Evolutionary conservation across 2,329 filamentous ascomycete genomes (phyloP).

Genomic region (Pseudopithomyces chartarum): DNA sequence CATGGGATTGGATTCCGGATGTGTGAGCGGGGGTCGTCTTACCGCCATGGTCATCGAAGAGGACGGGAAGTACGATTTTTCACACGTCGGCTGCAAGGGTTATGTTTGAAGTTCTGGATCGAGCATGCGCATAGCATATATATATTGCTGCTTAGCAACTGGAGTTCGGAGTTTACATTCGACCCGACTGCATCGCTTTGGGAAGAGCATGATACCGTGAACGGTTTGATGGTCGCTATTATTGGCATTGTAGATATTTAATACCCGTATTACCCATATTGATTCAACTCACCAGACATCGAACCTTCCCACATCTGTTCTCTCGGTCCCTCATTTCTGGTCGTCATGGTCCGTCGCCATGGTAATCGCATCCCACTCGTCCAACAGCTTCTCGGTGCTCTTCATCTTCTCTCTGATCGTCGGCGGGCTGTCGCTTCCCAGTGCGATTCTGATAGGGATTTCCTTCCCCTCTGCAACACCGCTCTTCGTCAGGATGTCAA

Average conservation of each 20-base stretch:
- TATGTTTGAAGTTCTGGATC: neutral
- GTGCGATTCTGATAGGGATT: slow-evolving; percentile 59
- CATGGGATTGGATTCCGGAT: slow-evolving; percentile 85
- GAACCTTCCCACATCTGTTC: too few species aligned
- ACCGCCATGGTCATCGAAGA: slow-evolving; percentile 77
- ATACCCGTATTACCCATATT: too few species aligned
- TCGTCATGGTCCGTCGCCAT: slow-evolving; percentile 24
- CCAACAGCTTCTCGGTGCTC: slow-evolving; percentile 34
- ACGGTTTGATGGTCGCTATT: too few species aligned
- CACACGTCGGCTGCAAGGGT: slow-evolving; percentile 48
- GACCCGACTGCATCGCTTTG: neutral
- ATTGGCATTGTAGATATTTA: too few species aligned
- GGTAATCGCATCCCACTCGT: slow-evolving; percentile 43
- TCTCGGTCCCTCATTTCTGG: neutral
- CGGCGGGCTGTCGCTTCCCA: slow-evolving; percentile 56
- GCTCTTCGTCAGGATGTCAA: slow-evolving; percentile 60
- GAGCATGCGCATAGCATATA: too few species aligned
- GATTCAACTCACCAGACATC: too few species aligned
- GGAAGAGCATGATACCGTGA: neutral
- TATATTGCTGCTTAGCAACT: too few species aligned
- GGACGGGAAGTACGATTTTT: slow-evolving; percentile 38
- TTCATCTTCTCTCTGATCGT: slow-evolving; percentile 23
- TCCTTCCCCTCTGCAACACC: slow-evolving; percentile 56
- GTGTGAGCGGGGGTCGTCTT: slow-evolving; percentile 74
- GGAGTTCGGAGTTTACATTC: neutral